phyloP scores from a whole-genome alignment of 768 basidiomycete genomes.

The Mycena alexandri region DNA sequence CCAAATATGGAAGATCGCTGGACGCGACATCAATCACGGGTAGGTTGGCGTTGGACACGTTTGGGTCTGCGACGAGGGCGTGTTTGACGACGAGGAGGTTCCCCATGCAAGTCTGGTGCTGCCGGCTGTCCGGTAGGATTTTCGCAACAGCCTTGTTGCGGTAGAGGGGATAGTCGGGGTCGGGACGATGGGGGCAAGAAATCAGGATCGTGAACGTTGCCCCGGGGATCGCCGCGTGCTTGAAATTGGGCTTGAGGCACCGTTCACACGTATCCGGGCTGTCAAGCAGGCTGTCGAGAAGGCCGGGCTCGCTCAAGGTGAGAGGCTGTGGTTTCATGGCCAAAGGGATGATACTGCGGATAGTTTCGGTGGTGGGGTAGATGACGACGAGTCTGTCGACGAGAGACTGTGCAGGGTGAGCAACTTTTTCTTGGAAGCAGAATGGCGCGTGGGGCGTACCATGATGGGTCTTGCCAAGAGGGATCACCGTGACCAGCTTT shows the following conservation, averaged over 20 bases:
- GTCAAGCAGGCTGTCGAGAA: background rate
- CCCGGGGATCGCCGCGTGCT: background rate
- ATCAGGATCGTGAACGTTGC: background rate
- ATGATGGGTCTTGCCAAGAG: too few species aligned
- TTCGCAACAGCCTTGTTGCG: background rate
- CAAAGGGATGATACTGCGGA: background rate
- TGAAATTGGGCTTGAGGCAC: background rate
- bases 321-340: background rate
- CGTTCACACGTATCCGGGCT: background rate
- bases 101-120: background rate
- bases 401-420: too few species aligned
- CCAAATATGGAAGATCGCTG: background rate
- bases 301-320: background rate
- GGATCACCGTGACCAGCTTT: too few species aligned
- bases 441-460: too few species aligned
- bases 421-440: too few species aligned
- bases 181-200: background rate
- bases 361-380: background rate
- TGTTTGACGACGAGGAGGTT: background rate
- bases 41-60: background rate
- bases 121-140: background rate
- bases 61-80: background rate
- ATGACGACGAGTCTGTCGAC: background rate
- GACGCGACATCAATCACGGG: background rate
- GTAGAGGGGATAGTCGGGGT: background rate